phyloP scores from a whole-genome alignment of 2,329 filamentous ascomycete species.

The Domatiomyces catenatus region DNA sequence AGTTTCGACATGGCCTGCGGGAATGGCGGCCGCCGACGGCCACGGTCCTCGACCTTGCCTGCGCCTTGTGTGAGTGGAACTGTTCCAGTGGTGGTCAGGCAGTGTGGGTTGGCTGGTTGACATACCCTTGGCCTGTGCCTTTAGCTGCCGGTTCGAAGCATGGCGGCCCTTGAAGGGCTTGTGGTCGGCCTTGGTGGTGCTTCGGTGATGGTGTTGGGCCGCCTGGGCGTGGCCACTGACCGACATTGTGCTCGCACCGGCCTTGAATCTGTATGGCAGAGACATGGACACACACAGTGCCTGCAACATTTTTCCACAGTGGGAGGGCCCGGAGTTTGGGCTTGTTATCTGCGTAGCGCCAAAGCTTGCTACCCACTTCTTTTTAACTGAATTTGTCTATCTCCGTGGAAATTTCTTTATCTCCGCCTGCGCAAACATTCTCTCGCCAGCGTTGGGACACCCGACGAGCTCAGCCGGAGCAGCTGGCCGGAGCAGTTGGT shows the following conservation, averaged over 20 bases:
- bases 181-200: slow-evolving; percentile 74
- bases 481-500: not conserved
- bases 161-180: slow-evolving; percentile 90
- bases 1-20: slow-evolving; percentile 97
- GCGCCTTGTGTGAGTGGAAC: slow-evolving; percentile 12
- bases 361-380: not conserved
- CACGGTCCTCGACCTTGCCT: slow-evolving; percentile 68
- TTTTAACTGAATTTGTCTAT: not conserved
- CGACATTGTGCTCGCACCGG: slow-evolving; percentile 38
- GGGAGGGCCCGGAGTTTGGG: not conserved
- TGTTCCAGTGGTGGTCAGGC: not conserved
- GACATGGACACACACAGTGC: slow-evolving; percentile 24
- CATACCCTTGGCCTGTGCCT: slow-evolving; percentile 69
- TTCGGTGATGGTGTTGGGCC: slow-evolving; percentile 67
- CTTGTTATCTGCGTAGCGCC: not conserved
- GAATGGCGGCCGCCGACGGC: slow-evolving; percentile 70
- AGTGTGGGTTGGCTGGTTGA: not conserved
- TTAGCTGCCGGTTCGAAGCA: slow-evolving; percentile 71
- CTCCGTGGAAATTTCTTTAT: not conserved
- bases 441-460: not conserved
- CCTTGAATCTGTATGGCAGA: slow-evolving; percentile 77
- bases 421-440: not conserved
- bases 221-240: slow-evolving; percentile 58
- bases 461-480: not conserved
- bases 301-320: not conserved